Conservation (phyloP, 768 basidiomycete genomes). For the Kwoniella bestiolae region DNA sequence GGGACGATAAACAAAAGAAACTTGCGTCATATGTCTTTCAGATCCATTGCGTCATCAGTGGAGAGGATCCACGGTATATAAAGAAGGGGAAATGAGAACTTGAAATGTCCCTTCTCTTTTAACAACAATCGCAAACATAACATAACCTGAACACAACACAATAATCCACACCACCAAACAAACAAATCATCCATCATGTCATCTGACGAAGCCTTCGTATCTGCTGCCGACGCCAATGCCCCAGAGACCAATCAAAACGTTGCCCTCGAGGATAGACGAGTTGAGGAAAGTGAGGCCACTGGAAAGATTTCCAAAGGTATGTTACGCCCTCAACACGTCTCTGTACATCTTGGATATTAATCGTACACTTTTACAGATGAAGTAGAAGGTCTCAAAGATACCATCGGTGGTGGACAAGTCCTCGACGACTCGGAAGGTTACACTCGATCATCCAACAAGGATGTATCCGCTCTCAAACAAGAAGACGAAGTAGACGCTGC, state of each 20-base stretch:
- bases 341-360: neutral
- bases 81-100: neutral
- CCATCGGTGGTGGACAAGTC: conserved; percentile 49
- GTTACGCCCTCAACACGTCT: conserved; percentile 8
- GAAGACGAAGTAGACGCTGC: conserved; percentile 46
- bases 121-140: neutral
- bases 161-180: neutral
- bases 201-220: conserved; percentile 29
- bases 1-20: neutral
- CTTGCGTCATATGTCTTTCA: conserved; percentile 5
- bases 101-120: neutral
- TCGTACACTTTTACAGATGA: conserved; percentile 40
- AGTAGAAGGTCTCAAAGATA: conserved; percentile 53
- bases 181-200: conserved; percentile 38
- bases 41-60: conserved; percentile 1
- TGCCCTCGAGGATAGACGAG: conserved; percentile 39
- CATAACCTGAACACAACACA: neutral
- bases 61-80: neutral
- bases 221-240: conserved; percentile 25
- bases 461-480: conserved; percentile 35
- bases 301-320: conserved; percentile 48
- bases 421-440: conserved; percentile 53
- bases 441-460: conserved; percentile 52
- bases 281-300: conserved; percentile 47
- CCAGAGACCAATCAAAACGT: conserved; percentile 41